A percentile compares a stretch with the other conserved stretches of the same genome.
phyloP scores from a whole-genome alignment of 768 basidiomycete species.

The Agaricus subrufescens region DNA sequence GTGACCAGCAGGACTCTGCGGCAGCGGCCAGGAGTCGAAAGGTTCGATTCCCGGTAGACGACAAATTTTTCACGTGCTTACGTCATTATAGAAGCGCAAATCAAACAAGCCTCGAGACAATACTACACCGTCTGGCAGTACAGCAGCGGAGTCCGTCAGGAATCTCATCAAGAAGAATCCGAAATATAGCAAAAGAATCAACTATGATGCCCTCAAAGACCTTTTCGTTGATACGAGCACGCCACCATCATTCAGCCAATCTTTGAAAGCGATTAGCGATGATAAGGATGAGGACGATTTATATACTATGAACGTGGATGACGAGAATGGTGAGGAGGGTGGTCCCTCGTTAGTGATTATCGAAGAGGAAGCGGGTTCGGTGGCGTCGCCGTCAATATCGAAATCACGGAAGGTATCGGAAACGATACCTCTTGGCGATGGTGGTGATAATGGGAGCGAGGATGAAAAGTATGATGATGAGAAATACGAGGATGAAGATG shows the following conservation, averaged over 20 bases:
- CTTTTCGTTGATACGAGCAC: slow-evolving; percentile 55
- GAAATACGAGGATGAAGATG: slow-evolving; percentile 42
- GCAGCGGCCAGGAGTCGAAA: slow-evolving; percentile 60
- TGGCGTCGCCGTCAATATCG: slow-evolving; percentile 17
- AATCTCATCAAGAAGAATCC: slow-evolving; percentile 81
- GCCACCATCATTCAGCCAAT: slow-evolving; percentile 14
- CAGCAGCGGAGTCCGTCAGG: slow-evolving; percentile 72
- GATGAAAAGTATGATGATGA: slow-evolving; percentile 48
- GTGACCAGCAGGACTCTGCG: slow-evolving; percentile 43
- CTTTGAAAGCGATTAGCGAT: slow-evolving; percentile 19
- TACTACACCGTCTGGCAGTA: slow-evolving; percentile 61
- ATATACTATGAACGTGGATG: slow-evolving; percentile 34
- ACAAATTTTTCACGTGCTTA: slow-evolving; percentile 24
- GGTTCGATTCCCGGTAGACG: slow-evolving; percentile 54
- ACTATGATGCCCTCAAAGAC: slow-evolving; percentile 84
- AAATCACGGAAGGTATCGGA: slow-evolving; percentile 20
- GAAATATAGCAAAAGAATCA: slow-evolving; percentile 89
- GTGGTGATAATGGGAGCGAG: slow-evolving; percentile 39
- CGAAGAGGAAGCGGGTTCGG: slow-evolving; percentile 39
- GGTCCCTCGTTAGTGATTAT: slow-evolving; percentile 35
- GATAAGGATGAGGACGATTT: slow-evolving; percentile 42
- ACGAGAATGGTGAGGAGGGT: slow-evolving; percentile 33
- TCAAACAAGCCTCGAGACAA: slow-evolving; percentile 67
- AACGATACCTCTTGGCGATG: slow-evolving; percentile 31
- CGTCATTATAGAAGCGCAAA: slow-evolving; percentile 58